phyloP scores from a whole-genome alignment of 176 grass and related monocot genomes.

The Aegilops tauschii region DNA sequence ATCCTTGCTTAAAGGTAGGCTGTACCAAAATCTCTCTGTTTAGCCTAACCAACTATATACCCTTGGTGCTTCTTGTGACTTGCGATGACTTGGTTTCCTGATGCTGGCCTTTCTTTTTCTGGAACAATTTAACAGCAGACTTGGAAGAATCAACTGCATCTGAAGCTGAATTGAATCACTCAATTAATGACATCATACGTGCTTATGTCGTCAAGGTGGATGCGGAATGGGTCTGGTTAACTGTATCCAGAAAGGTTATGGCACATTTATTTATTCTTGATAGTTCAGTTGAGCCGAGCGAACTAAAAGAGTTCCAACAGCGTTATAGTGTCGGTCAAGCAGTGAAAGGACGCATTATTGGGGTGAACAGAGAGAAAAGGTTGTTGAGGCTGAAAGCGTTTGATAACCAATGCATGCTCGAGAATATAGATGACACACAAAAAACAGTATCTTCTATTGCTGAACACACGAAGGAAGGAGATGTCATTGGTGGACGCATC shows the following conservation, averaged over 20 bases:
- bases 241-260: constrained; percentile 73
- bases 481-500: constrained; percentile 79
- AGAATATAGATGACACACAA: constrained; percentile 22
- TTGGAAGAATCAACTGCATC: constrained; percentile 23
- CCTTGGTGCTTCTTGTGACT: constrained; percentile 25
- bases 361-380: constrained; percentile 70
- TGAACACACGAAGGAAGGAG: constrained; percentile 68
- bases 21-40: background rate
- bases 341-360: constrained; percentile 58
- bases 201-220: constrained; percentile 91
- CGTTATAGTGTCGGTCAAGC: constrained; percentile 66
- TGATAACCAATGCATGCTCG: constrained; percentile 16
- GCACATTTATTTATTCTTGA: constrained; percentile 91
- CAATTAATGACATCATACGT: constrained; percentile 37
- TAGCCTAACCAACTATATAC: background rate
- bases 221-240: constrained; percentile 80
- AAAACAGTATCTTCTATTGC: constrained; percentile 16
- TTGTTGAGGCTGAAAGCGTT: constrained; percentile 64
- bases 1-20: constrained; percentile 59
- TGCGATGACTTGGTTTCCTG: constrained; percentile 18
- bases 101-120: constrained; percentile 1
- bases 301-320: constrained; percentile 75
- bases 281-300: constrained; percentile 67
- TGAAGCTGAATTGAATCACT: constrained; percentile 44
- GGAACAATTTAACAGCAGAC: constrained; percentile 37